Base-by-base conservation (phyloP, 371 early-diverging fungal species). In the Phascolomyces articulosus region DNA sequence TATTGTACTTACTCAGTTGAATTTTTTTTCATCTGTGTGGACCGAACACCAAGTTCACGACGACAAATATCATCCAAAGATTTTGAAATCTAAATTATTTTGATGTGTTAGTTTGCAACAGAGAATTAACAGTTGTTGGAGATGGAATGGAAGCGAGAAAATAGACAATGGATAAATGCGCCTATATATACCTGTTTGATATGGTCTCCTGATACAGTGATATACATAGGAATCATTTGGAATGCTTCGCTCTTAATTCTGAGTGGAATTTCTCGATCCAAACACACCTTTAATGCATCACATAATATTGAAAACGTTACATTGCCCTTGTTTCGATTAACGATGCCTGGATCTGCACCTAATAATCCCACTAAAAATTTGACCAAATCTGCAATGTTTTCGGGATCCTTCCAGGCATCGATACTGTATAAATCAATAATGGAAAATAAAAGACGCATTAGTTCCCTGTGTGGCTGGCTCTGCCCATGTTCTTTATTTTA, bases 21-120 rank as follows among this genome's bases (percentile, higher is more conserved):
- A 34, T 34, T 4, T 58, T 58, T 34, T 10, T 57, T 31, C 7
- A 29, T 6, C 18, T 54, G 23, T 24, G 54, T 34, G 34, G 86
- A 82, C 3, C 71, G 68, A n/a, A 74, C 62, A 2, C 89, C 86
- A 58, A 90, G 82, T 38, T 86, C 67, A 15, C 83, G 80, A 4
- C 66, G 60, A n/a, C 80, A 67, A 7, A 81, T 71, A 20, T 68
- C 61, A 31, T 63, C 64, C 21, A 80, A 40, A 15, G 44, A n/a
- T 3, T 73, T 44, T 27, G 65, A 75, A 9, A 85, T 49, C 78
- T 82, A 62, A 28, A 2, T 10, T 23, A 58, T 13, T 31, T 20
- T 18, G 40, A 28, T n/a, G n/a, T n/a, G n/a, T n/a, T n/a, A n/a
- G n/a, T n/a, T n/a, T n/a, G n/a, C n/a, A n/a, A n/a, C n/a, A n/a